Percentiles rank a stretch among this genome's conserved stretches.
phyloP scores from a whole-genome alignment of 75 land plant genomes.

The Adiantum capillusveneris region DNA sequence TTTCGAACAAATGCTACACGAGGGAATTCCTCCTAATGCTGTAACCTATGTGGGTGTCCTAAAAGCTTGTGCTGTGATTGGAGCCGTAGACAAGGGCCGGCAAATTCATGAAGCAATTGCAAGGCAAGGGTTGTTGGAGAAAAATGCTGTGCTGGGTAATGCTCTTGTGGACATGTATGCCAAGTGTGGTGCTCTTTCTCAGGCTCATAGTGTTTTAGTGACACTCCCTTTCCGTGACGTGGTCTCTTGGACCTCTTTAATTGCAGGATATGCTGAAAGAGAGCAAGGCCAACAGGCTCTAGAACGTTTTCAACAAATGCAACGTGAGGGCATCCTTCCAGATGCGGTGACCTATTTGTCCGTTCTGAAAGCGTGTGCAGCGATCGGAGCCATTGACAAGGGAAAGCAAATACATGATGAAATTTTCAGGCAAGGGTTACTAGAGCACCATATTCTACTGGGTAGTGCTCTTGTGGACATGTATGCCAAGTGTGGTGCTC shows the following conservation, averaged over 20 bases:
- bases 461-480: conserved; percentile 37
- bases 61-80: conserved; percentile 22
- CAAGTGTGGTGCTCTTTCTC: conserved; percentile 16
- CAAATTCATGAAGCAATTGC: conserved; percentile 20
- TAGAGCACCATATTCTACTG: conserved; percentile 12
- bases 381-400: conserved; percentile 18
- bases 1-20: conserved; percentile 14
- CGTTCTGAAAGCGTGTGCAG: conserved; percentile 29
- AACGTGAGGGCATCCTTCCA: conserved; percentile 23
- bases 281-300: conserved; percentile 22
- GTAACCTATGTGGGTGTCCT: conserved; percentile 24
- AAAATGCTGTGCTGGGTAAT: conserved; percentile 7
- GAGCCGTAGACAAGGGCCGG: conserved; percentile 18
- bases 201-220: conserved; percentile 22
- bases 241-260: conserved; percentile 36
- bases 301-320: conserved; percentile 26
- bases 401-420: conserved; percentile 16
- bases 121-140: background rate
- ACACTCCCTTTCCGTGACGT: conserved; percentile 28
- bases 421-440: background rate
- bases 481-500: conserved; percentile 40
- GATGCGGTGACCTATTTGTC: conserved; percentile 28
- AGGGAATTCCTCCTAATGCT: conserved; percentile 11
- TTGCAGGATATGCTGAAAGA: conserved; percentile 15
- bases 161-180: conserved; percentile 25